Evolutionary conservation across 495 filamentous ascomycete species (phyloP).

Genomic region (Chaetomidium leptoderma): DNA sequence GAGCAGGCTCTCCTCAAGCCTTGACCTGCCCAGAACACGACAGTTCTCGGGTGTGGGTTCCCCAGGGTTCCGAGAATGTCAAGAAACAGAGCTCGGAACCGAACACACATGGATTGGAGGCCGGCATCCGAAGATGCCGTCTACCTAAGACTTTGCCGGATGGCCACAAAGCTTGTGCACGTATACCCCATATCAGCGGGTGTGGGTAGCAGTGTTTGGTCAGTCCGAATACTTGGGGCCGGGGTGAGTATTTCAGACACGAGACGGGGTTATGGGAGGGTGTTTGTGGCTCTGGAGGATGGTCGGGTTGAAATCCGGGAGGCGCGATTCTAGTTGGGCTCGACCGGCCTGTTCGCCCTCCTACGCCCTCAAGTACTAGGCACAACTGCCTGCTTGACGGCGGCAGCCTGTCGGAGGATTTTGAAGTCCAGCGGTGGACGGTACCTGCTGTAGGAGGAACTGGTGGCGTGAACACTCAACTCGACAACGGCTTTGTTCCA

Average conservation of each 20-base stretch:
- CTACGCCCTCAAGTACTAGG: not conserved
- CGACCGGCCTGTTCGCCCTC: slow-evolving; percentile 18
- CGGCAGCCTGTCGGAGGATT: not conserved
- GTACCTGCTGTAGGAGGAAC: slow-evolving; percentile 2
- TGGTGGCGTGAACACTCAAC: not conserved
- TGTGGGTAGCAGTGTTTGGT: no score
- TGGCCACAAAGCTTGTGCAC: slow-evolving; percentile 47
- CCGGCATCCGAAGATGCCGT: slow-evolving; percentile 32
- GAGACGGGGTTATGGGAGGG: not conserved
- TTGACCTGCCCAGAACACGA: not conserved
- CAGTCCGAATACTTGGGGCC: no score
- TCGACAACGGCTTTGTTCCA: not conserved
- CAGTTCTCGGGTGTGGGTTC: not conserved
- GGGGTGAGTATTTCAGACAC: not conserved
- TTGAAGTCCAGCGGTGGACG: not conserved
- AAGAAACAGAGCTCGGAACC: slow-evolving; percentile 4
- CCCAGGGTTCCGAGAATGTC: not conserved
- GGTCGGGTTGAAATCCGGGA: slow-evolving; percentile 30
- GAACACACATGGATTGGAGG: slow-evolving; percentile 15
- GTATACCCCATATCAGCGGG: no score
- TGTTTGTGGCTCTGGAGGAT: not conserved
- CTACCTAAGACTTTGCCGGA: slow-evolving; percentile 32
- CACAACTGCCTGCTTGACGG: not conserved
- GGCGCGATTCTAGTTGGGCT: slow-evolving; percentile 26
- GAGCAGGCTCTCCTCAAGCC: not conserved